phyloP scores from a whole-genome alignment of 257 asterid genomes.

The Plectranthus barbatus region DNA sequence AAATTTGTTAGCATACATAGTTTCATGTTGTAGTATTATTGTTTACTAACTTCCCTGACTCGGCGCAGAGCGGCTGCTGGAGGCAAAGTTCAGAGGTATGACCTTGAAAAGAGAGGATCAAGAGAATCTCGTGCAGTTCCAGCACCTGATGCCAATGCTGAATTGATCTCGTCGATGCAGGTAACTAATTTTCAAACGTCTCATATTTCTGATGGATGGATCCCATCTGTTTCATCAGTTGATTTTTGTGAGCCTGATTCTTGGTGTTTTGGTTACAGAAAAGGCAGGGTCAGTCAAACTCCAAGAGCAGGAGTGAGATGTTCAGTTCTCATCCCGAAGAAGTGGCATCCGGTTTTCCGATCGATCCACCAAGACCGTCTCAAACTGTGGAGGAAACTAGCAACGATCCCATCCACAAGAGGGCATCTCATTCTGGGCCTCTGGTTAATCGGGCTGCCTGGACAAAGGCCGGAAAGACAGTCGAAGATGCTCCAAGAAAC shows the following conservation, averaged over 20 bases:
- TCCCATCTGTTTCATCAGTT: too few relatives aligned
- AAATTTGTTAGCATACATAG: not conserved
- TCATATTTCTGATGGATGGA: too few relatives aligned
- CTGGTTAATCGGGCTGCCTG: conserved; percentile 79
- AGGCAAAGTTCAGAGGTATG: conserved; percentile 47
- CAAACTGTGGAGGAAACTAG: conserved; percentile 53
- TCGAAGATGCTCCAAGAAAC: conserved; percentile 57
- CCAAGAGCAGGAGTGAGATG: conserved; percentile 97
- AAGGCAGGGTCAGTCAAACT: conserved; percentile 62
- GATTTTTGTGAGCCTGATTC: not conserved
- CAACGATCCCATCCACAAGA: conserved; percentile 46
- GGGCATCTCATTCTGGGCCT: conserved; percentile 98
- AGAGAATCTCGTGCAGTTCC: conserved; percentile 71
- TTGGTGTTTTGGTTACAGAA: conserved; percentile 44
- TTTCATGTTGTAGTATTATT: not conserved
- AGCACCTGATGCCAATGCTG: conserved; percentile 83
- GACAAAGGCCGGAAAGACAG: conserved; percentile 65
- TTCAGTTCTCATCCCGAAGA: conserved; percentile 87
- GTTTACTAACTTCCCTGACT: not conserved
- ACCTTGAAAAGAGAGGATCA: conserved; percentile 44
- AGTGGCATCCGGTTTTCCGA: conserved; percentile 89
- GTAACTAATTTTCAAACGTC: conserved; percentile 18
- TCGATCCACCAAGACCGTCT: conserved; percentile 85
- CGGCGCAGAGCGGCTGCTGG: conserved; percentile 62
- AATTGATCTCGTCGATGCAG: conserved; percentile 67